A percentile compares a stretch with the other conserved stretches of the same genome.
phyloP scores from a whole-genome alignment of 2,329 filamentous ascomycete genomes.

The Talaromyces funiculosus region DNA sequence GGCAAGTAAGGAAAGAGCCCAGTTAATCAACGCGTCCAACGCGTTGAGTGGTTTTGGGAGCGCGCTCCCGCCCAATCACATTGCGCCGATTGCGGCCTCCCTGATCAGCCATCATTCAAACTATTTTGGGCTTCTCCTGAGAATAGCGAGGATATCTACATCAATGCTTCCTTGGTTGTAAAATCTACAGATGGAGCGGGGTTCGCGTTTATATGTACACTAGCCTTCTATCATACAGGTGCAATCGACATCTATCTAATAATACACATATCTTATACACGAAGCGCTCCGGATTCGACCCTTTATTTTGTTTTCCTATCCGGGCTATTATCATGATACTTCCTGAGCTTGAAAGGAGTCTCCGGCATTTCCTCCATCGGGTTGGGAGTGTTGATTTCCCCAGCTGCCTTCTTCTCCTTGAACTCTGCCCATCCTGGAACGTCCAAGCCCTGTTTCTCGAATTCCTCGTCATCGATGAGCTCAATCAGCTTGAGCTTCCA shows the following conservation, averaged over 20 bases:
- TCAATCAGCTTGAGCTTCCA: slow-evolving; percentile 55
- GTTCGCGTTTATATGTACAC: not conserved
- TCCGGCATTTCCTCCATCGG: not conserved
- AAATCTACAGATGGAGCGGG: not conserved
- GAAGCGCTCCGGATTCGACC: not conserved
- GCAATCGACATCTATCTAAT: not conserved
- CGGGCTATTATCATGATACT: not conserved
- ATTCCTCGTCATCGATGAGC: slow-evolving; percentile 51
- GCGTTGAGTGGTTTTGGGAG: slow-evolving; percentile 31
- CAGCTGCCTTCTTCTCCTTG: slow-evolving; percentile 12
- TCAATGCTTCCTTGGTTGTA: not conserved
- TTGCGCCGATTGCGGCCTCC: not conserved
- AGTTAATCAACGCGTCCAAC: slow-evolving; percentile 20
- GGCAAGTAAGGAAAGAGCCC: slow-evolving; percentile 17
- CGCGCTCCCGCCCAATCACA: not conserved
- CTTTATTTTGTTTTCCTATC: not conserved
- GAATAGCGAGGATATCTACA: not conserved
- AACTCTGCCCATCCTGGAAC: slow-evolving; percentile 48
- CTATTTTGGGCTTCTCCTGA: not conserved
- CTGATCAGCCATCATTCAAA: not conserved
- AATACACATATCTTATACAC: not conserved
- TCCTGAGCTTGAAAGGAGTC: not conserved
- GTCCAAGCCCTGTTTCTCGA: slow-evolving; percentile 40
- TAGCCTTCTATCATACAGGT: not conserved
- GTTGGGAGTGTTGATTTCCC: slow-evolving; percentile 1